Conservation (phyloP, 306 rosid species). For the Cotoneaster glaucophyllus region DNA sequence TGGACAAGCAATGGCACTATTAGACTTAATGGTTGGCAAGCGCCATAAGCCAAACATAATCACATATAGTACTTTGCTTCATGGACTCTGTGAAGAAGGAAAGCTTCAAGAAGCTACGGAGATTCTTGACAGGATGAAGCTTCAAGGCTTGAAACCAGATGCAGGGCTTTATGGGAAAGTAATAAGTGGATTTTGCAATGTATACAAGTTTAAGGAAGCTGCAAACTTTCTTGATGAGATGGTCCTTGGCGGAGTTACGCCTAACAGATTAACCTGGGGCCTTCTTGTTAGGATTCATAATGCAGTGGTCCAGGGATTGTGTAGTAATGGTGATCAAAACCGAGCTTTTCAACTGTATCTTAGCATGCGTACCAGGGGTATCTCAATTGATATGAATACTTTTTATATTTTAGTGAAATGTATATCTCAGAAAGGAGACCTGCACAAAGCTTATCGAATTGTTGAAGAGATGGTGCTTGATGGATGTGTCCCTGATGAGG, state of each 20-base stretch:
- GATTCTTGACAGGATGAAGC: conserved; percentile 88
- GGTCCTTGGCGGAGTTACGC: conserved; percentile 60
- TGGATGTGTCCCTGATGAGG: conserved; percentile 66
- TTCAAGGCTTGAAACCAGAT: conserved; percentile 81
- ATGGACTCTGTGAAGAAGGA: conserved; percentile 75
- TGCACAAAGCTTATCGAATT: conserved; percentile 59
- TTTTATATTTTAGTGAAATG: conserved; percentile 46
- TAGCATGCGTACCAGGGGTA: conserved; percentile 68
- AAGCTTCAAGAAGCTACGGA: conserved; percentile 64
- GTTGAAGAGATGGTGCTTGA: conserved; percentile 75
- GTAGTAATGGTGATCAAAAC: conserved; percentile 27
- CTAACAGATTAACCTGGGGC: conserved; percentile 65
- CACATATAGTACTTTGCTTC: conserved; percentile 65
- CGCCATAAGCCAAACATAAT: conserved; percentile 57
- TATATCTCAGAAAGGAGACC: conserved; percentile 59
- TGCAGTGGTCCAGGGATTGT: conserved; percentile 69
- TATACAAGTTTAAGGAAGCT: conserved; percentile 58
- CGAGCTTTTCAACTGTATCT: conserved; percentile 79
- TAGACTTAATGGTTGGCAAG: conserved; percentile 54
- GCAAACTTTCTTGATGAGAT: conserved; percentile 91
- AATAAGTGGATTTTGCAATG: conserved; percentile 54
- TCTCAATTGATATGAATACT: conserved; percentile 43
- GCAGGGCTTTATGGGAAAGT: conserved; percentile 75
- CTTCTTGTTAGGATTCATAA: conserved; percentile 69
- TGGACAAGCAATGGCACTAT: conserved; percentile 53